Evolutionary conservation across 345 rosid genomes (phyloP).

Genomic region (Aethionema arabicum): DNA sequence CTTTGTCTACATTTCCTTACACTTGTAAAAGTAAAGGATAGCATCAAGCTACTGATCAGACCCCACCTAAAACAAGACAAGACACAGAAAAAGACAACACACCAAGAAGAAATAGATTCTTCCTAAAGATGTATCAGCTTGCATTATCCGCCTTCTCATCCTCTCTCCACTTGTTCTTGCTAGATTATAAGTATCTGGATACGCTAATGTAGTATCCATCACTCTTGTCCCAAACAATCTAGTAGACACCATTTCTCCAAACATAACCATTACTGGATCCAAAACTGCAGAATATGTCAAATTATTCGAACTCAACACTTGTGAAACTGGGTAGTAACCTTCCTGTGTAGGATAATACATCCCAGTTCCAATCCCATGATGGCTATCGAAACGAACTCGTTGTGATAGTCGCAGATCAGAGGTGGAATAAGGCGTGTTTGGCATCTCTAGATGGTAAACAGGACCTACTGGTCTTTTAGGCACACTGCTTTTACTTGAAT

Average conservation of each 20-base stretch:
- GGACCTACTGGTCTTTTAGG: conserved; percentile 56
- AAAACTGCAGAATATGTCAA: conserved; percentile 35
- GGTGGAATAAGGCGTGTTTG: conserved; percentile 24
- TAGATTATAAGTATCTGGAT: conserved; percentile 55
- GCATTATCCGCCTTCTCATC: conserved; percentile 69
- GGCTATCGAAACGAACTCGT: conserved; percentile 35
- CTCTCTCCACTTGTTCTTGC: conserved; percentile 53
- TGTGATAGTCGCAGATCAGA: conserved; percentile 30
- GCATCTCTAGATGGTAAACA: conserved; percentile 34
- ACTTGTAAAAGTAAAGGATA: conserved; percentile 9
- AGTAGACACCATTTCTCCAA: conserved; percentile 62
- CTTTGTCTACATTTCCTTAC: conserved; percentile 18
- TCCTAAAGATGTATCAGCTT: conserved; percentile 67
- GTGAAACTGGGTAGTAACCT: conserved; percentile 41
- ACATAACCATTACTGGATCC: conserved; percentile 58
- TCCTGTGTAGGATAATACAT: conserved; percentile 38
- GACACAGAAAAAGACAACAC: conserved; percentile 66
- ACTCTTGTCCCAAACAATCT: conserved; percentile 59
- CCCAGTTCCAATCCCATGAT: conserved; percentile 1
- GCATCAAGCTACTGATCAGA: not conserved
- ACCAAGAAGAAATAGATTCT: conserved; percentile 71
- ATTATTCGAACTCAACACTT: conserved; percentile 42
- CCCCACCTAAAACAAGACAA: conserved; percentile 58
- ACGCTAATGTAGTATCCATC: conserved; percentile 43
- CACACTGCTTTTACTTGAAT: conserved; percentile 32